Conservation (phyloP, 2,329 filamentous ascomycete genomes). For the Botryotinia narcissicola region DNA sequence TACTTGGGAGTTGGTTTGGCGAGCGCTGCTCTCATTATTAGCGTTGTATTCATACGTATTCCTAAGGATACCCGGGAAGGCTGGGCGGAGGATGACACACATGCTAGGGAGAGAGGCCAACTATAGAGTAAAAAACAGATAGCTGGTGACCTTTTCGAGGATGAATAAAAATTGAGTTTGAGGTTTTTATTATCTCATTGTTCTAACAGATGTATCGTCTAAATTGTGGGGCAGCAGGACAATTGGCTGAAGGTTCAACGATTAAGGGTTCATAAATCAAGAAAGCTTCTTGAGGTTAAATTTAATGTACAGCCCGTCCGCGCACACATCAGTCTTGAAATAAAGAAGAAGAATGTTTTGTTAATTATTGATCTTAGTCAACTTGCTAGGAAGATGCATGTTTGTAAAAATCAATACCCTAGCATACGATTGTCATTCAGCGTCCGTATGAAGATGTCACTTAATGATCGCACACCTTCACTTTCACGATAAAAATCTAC, state of each 20-base stretch:
- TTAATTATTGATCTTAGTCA: background rate
- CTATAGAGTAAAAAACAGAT: background rate
- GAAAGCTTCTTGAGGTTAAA: background rate
- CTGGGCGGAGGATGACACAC: constrained; percentile 32
- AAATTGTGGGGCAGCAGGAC: background rate
- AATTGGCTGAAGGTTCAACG: too few species aligned
- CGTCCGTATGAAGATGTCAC: background rate
- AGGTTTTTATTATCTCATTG: background rate
- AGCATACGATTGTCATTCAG: background rate
- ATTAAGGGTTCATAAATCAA: background rate
- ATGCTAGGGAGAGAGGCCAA: constrained; percentile 5
- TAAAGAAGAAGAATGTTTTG: rapidly evolving
- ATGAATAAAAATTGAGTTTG: background rate
- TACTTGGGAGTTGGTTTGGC: constrained; percentile 44
- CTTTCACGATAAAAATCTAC: background rate
- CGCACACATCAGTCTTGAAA: background rate
- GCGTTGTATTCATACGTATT: constrained; percentile 43
- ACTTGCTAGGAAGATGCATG: background rate
- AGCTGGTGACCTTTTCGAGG: background rate
- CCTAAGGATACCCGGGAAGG: constrained; percentile 43
- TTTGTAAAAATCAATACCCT: too few species aligned
- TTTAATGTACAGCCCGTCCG: background rate
- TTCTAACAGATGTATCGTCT: background rate
- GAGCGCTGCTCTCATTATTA: constrained; percentile 39
- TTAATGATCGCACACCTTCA: background rate